phyloP scores from a whole-genome alignment of 345 rosid genomes.

The Sisymbrium irio region DNA sequence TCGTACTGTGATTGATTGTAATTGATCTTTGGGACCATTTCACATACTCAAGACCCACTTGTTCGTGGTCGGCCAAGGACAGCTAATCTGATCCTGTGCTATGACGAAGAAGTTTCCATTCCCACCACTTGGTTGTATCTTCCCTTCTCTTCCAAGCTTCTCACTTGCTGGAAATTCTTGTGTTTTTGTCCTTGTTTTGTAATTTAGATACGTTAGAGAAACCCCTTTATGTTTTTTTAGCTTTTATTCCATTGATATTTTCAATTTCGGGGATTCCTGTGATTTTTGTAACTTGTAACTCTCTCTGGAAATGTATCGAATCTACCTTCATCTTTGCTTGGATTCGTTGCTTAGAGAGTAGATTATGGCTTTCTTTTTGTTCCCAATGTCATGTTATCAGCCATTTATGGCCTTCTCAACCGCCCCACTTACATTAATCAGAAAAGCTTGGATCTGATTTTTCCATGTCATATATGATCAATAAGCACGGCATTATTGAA shows the following conservation, averaged over 20 bases:
- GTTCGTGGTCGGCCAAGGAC: background rate
- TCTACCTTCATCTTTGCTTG: background rate
- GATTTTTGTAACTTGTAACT: background rate
- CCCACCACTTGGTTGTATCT: background rate
- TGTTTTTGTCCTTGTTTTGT: background rate
- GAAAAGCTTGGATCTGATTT: background rate
- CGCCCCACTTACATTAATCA: background rate
- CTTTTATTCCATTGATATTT: background rate
- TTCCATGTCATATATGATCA: background rate
- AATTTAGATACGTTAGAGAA: background rate
- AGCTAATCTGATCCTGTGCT: conserved; percentile 12
- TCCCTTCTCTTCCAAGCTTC: conserved; percentile 13
- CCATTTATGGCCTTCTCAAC: background rate
- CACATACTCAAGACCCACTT: background rate
- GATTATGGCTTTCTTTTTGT: background rate
- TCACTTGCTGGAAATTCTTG: background rate
- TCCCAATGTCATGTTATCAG: background rate
- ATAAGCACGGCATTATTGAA: background rate
- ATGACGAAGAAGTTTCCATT: conserved; percentile 13
- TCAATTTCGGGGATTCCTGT: background rate
- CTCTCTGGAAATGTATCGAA: background rate
- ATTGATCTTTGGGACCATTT: background rate
- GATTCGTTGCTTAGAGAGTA: background rate
- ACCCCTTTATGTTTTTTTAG: background rate
- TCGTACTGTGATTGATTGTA: background rate